Percentiles rank a stretch among this genome's conserved stretches.
phyloP scores from a whole-genome alignment of 768 basidiomycete genomes.

The Xerocomus brunneocitrinus region DNA sequence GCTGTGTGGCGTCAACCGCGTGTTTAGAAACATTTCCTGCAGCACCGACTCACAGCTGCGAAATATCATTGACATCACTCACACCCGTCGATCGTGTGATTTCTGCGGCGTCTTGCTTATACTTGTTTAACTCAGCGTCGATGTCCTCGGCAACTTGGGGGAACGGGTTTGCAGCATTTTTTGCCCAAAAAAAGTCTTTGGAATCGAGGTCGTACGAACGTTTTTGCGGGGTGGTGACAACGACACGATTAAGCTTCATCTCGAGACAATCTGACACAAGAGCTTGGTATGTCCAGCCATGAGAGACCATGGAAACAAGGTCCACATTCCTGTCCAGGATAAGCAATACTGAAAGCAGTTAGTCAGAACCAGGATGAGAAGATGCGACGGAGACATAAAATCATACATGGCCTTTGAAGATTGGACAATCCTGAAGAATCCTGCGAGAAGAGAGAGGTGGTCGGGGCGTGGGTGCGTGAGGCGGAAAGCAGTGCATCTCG shows the following conservation, averaged over 20 bases:
- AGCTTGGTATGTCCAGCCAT: conserved; percentile 99
- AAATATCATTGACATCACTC: conserved; percentile 91
- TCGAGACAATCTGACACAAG: conserved; percentile 96
- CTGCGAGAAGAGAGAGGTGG: conserved; percentile 67
- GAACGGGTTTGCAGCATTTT: conserved; percentile 94
- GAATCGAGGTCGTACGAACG: conserved; percentile 92
- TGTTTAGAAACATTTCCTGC: background rate
- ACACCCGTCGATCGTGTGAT: conserved; percentile 95
- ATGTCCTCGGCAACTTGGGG: conserved; percentile 99
- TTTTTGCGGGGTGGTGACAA: conserved; percentile 71
- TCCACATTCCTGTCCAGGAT: conserved; percentile 95
- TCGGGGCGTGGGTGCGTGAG: conserved; percentile 53
- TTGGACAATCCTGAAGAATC: conserved; percentile 81
- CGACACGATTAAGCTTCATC: conserved; percentile 93
- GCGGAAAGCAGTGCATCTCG: conserved; percentile 76
- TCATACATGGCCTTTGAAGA: conserved; percentile 81
- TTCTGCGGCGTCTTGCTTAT: conserved; percentile 94
- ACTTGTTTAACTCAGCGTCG: conserved; percentile 84
- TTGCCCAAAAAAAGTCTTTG: conserved; percentile 99
- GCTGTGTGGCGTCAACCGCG: conserved; percentile 28
- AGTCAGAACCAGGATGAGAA: conserved; percentile 7
- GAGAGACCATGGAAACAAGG: conserved; percentile 86
- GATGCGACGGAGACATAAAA: background rate
- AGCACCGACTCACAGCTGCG: conserved; percentile 68
- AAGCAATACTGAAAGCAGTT: conserved; percentile 62